Base-by-base conservation (phyloP, 345 rosid genomes). In the Draba incana region DNA sequence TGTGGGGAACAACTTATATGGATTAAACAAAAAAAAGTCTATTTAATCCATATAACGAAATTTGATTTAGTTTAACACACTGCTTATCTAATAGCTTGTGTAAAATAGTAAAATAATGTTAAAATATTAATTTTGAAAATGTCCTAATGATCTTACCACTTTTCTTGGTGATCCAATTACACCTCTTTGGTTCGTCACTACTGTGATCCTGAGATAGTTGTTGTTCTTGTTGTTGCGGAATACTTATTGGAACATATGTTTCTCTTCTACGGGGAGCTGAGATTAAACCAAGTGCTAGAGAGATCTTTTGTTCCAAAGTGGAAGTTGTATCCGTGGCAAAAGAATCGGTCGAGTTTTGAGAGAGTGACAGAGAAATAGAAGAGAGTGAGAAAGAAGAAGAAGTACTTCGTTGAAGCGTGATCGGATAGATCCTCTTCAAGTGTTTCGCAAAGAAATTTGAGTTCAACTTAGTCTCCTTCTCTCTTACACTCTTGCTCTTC, bases 101-200 rank as follows among this genome's bases (percentile, higher is more conserved):
- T 35, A 24, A 2, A 57, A 20, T 20, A 20, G 20, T 46, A 5
- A 6, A 28, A 16, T 12, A 12, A 27, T 25, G 51, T 12, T 42
- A 43, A 59, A 43, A 1, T 37, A 13, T 47, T 37, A 37, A 1
- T n/a, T 28, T 38, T 38, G 23, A 38, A 52, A 20, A 57, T 59
- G 3, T 53, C 35, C 10, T 13, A 43, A 39, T 51, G 54, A 79
- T 43, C 75, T 75, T 90, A 94, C 97, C 97, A 63, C 99, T 90
- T 43, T 80, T 90, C 77, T 88, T 89, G 31, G 99, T 86, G 43
- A 94, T 85, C 99, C 99, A 94, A 11, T 85, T 83, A 80, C 99
- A 94, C 70, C 96, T 83, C 82, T 68, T 85, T 28, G 78, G 47
- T 78, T 84, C 99, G 49, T 87, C 92, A 52, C 42, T 80, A 41